Conservation (phyloP, 768 basidiomycete genomes). For the Termitomyces sp. region DNA sequence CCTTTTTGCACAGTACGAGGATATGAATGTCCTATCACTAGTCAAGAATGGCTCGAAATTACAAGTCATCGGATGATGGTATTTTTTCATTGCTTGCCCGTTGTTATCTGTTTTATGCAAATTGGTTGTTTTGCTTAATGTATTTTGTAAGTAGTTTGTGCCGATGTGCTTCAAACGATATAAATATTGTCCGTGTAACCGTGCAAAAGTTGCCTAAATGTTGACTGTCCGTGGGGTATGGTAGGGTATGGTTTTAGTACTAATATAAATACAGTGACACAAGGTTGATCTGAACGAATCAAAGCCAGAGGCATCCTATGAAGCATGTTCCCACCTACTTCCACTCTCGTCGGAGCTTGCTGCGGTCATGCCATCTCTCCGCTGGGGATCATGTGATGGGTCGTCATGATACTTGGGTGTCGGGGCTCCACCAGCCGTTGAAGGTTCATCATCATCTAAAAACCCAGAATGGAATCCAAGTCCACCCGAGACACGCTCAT, state of each 20-base stretch:
- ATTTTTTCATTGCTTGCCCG: not conserved
- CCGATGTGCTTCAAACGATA: not conserved
- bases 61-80: conserved; percentile 48
- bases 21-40: conserved; percentile 73
- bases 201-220: not conserved
- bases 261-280: not conserved
- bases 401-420: conserved; percentile 52
- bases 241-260: conserved; percentile 2
- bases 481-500: conserved; percentile 30
- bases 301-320: conserved; percentile 13
- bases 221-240: not conserved
- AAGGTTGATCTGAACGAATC: not conserved
- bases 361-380: conserved; percentile 14
- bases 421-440: conserved; percentile 27
- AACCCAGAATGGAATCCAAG: conserved; percentile 76
- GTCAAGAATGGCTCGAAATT: conserved; percentile 84
- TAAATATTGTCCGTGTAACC: not conserved
- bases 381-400: conserved; percentile 30
- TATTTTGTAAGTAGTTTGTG: not conserved
- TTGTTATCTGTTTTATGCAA: conserved; percentile 3
- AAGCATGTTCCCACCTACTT: conserved; percentile 75
- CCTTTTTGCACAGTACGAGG: conserved; percentile 67
- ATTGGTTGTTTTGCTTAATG: conserved; percentile 1
- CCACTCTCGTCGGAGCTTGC: conserved; percentile 47
- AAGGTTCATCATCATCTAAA: conserved; percentile 71